Evolutionary conservation across 2,329 filamentous ascomycete species (phyloP).

Genomic region (Aureobasidium mangrovei): DNA sequence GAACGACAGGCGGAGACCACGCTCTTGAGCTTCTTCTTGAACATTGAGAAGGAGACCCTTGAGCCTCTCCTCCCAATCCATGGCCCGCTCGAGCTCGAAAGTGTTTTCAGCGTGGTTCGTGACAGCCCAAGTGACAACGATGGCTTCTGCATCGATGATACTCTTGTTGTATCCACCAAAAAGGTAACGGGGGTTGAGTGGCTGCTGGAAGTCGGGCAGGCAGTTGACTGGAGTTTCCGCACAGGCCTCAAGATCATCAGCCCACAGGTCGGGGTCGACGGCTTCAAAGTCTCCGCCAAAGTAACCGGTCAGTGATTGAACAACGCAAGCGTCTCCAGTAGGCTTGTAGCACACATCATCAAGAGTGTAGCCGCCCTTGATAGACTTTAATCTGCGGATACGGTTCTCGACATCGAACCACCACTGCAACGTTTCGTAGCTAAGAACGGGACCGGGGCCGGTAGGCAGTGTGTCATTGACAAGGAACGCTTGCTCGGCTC

Average conservation of each 20-base stretch:
- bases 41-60: constrained; percentile 66
- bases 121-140: constrained; percentile 91
- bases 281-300: constrained; percentile 60
- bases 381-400: constrained; percentile 62
- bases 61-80: constrained; percentile 81
- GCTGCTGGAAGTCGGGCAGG: constrained; percentile 80
- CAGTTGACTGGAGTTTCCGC: constrained; percentile 73
- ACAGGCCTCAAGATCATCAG: constrained; percentile 62
- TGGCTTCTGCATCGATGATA: constrained; percentile 63
- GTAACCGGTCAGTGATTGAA: constrained; percentile 88
- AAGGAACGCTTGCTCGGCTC: constrained; percentile 84
- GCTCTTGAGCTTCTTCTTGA: constrained; percentile 66
- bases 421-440: constrained; percentile 82
- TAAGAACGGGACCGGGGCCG: constrained; percentile 67
- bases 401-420: constrained; percentile 86
- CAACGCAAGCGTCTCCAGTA: constrained; percentile 76
- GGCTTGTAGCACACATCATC: constrained; percentile 92
- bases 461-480: constrained; percentile 70
- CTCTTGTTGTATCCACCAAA: constrained; percentile 68
- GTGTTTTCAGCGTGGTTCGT: constrained; percentile 74
- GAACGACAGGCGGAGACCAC: constrained; percentile 83
- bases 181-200: constrained; percentile 75
- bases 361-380: constrained; percentile 58
- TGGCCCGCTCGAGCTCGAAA: constrained; percentile 59
- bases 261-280: constrained; percentile 61